Evolutionary conservation across 2,329 filamentous ascomycete genomes (phyloP).

Genomic region (Sphaerulina vaccinii): DNA sequence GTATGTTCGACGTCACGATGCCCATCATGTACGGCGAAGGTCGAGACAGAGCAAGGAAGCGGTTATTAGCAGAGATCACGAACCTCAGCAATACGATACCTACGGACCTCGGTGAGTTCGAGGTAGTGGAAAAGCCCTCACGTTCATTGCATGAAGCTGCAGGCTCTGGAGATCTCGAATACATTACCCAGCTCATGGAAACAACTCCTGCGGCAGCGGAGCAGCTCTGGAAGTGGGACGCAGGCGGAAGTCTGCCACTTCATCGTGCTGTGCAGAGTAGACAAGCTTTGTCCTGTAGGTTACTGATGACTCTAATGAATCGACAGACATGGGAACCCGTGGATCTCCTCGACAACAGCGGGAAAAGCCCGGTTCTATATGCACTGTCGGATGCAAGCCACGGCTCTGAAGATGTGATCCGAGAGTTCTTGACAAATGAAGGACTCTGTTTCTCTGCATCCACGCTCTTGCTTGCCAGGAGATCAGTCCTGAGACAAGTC

Average conservation of each 20-base stretch:
- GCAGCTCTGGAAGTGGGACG: constrained; percentile 1
- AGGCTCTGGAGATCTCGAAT: not conserved
- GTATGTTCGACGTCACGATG: constrained; percentile 21
- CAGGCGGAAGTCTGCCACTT: not conserved
- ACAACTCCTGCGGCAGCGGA: not conserved
- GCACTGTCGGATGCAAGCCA: not conserved
- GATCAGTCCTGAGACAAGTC: not conserved
- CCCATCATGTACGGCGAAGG: constrained; percentile 23
- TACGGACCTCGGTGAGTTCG: constrained; percentile 3
- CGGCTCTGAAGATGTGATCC: not conserved
- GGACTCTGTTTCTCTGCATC: not conserved
- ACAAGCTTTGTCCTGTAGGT: not conserved
- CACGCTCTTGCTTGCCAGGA: not conserved
- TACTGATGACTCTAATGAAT: not conserved
- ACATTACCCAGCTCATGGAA: not conserved
- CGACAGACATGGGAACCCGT: not conserved
- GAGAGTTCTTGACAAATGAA: not conserved
- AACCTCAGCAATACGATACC: too few relatives aligned
- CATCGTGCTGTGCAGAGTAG: not conserved
- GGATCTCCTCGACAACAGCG: not conserved
- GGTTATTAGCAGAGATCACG: constrained; percentile 18
- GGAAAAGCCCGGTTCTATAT: not conserved
- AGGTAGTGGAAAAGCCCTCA: constrained; percentile 1
- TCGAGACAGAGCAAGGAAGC: constrained; percentile 16
- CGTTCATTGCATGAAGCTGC: not conserved